Conservation (phyloP, 495 filamentous ascomycete genomes). For the Durotheca rogersii region DNA sequence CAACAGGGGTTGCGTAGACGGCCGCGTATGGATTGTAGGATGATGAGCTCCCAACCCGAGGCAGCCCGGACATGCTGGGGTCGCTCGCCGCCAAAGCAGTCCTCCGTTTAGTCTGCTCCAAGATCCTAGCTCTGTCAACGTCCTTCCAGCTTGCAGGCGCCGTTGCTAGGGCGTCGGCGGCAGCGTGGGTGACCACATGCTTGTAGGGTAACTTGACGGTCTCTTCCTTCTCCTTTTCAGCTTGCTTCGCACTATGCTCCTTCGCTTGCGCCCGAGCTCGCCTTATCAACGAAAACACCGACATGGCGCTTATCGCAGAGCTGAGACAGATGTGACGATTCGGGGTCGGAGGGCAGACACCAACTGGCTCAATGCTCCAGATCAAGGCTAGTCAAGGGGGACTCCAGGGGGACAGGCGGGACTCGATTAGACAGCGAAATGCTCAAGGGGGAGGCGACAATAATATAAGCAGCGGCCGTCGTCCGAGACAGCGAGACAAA, state of each 20-base stretch:
- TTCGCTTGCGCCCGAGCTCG: conserved; percentile 51
- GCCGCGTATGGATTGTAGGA: conserved; percentile 47
- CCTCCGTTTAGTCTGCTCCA: conserved; percentile 46
- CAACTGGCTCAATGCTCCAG: neutral
- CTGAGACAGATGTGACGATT: neutral
- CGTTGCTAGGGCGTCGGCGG: conserved; percentile 55
- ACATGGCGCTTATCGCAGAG: conserved; percentile 42
- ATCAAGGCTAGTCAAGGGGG: neutral
- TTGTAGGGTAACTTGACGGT: conserved; percentile 48
- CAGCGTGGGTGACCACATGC: conserved; percentile 60
- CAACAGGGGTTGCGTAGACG: conserved; percentile 42
- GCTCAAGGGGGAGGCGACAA: neutral
- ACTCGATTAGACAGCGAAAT: neutral
- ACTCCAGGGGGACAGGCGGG: neutral
- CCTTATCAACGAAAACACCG: conserved; percentile 53
- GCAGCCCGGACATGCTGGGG: conserved; percentile 31
- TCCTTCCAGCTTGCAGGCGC: conserved; percentile 53
- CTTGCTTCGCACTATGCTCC: conserved; percentile 49
- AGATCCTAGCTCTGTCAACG: conserved; percentile 42
- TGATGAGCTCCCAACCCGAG: conserved; percentile 46
- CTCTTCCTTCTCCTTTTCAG: conserved; percentile 44
- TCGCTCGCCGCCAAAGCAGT: conserved; percentile 42
- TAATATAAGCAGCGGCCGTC: neutral
- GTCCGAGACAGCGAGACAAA: neutral
- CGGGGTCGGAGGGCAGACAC: neutral